Conservation (phyloP, 1,139 yeast genomes). For the Taphrina confusa region DNA sequence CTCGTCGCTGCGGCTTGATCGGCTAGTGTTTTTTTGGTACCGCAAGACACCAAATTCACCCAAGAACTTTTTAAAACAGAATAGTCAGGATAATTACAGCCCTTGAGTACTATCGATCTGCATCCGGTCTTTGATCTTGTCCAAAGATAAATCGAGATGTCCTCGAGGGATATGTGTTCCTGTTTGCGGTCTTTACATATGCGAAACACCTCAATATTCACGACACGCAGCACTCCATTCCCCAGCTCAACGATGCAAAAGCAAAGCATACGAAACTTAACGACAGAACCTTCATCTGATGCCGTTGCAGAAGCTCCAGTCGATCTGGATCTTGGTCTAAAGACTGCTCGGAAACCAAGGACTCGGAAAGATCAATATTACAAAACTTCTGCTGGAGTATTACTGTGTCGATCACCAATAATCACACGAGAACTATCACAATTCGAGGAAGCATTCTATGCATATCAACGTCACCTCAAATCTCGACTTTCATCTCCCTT, state of each 20-base stretch:
- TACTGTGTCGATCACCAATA: slow-evolving; percentile 79
- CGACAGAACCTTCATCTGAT: background rate
- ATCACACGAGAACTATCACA: slow-evolving; percentile 73
- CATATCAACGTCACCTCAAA: slow-evolving; percentile 83
- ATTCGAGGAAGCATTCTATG: slow-evolving; percentile 74
- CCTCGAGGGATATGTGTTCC: slow-evolving; percentile 2
- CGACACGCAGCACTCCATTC: background rate
- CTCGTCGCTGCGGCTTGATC: background rate
- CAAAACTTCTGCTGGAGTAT: slow-evolving; percentile 48
- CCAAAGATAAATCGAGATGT: background rate
- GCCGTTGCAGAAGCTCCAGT: background rate
- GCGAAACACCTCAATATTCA: background rate
- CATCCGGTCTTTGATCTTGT: too few relatives aligned
- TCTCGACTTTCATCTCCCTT: slow-evolving; percentile 96
- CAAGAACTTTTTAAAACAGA: slow-evolving; percentile 1
- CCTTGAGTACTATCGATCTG: too few relatives aligned
- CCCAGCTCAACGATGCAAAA: slow-evolving; percentile 1
- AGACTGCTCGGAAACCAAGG: background rate
- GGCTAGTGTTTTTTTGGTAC: slow-evolving; percentile 3
- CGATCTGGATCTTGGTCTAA: background rate
- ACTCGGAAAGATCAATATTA: slow-evolving; percentile 12
- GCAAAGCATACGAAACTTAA: background rate
- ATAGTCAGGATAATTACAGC: too few relatives aligned
- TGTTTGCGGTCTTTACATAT: slow-evolving; percentile 4
- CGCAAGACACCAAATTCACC: background rate